phyloP scores from a whole-genome alignment of 2,329 filamentous ascomycete species.

The Parafenestella ontariensis region DNA sequence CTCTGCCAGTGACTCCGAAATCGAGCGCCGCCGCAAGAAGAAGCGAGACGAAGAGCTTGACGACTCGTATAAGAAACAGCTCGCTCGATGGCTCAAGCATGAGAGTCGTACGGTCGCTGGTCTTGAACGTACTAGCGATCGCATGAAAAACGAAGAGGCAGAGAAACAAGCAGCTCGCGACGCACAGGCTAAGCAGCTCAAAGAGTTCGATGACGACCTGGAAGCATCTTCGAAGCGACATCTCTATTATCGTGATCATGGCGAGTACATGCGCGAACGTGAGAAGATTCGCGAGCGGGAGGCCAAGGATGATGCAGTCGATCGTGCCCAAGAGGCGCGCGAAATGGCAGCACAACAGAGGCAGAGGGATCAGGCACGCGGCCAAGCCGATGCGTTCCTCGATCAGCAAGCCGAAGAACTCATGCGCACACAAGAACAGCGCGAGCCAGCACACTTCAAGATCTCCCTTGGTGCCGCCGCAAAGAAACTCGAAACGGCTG shows the following conservation, averaged over 20 bases:
- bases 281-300: slow-evolving; percentile 76
- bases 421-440: slow-evolving; percentile 49
- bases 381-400: slow-evolving; percentile 90
- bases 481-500: slow-evolving; percentile 69
- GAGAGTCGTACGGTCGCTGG: slow-evolving; percentile 85
- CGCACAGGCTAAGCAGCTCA: slow-evolving; percentile 73
- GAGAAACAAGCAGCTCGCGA: slow-evolving; percentile 69
- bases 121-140: slow-evolving; percentile 81
- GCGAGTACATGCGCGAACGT: slow-evolving; percentile 83
- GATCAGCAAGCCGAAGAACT: slow-evolving; percentile 83
- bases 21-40: slow-evolving; percentile 73
- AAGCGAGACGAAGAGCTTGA: slow-evolving; percentile 79
- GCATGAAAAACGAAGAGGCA: slow-evolving; percentile 77
- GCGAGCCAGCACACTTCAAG: slow-evolving; percentile 78
- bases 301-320: slow-evolving; percentile 77
- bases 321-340: slow-evolving; percentile 78
- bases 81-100: slow-evolving; percentile 88
- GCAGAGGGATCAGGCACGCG: slow-evolving; percentile 78
- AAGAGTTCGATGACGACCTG: slow-evolving; percentile 88
- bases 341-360: slow-evolving; percentile 74
- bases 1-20: slow-evolving; percentile 84
- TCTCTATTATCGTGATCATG: slow-evolving; percentile 87
- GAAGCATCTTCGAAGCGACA: slow-evolving; percentile 75
- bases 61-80: slow-evolving; percentile 81
- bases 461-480: slow-evolving; percentile 87